phyloP scores from a whole-genome alignment of 2,329 filamentous ascomycete genomes.

The Neofusicoccum laricinum region DNA sequence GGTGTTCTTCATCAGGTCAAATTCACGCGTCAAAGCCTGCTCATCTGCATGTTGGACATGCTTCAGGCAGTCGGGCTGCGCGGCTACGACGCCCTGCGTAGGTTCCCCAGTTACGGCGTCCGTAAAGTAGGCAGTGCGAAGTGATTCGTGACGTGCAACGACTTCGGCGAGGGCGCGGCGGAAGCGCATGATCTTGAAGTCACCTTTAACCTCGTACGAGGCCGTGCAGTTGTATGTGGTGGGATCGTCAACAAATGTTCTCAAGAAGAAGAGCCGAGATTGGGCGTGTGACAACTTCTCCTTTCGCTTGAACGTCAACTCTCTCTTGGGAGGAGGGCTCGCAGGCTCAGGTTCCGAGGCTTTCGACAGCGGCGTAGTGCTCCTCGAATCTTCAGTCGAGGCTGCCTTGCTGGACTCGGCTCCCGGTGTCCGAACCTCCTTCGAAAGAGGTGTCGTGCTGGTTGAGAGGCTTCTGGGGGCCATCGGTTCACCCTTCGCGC shows the following conservation, averaged over 20 bases:
- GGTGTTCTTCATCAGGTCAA: slow-evolving; percentile 23
- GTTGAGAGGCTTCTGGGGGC: too few species aligned
- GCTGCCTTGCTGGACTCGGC: too few species aligned
- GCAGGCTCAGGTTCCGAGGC: too few species aligned
- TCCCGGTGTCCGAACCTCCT: too few species aligned
- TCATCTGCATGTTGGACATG: not conserved
- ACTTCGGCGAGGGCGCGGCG: slow-evolving; percentile 31
- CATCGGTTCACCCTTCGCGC: too few species aligned
- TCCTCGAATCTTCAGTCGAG: too few species aligned
- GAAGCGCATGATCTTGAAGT: slow-evolving; percentile 22
- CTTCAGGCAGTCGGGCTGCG: too few species aligned
- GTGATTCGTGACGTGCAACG: slow-evolving; percentile 30
- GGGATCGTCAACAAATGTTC: slow-evolving; percentile 33
- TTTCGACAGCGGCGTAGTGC: too few species aligned
- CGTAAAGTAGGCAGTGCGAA: slow-evolving; percentile 33
- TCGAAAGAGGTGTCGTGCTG: too few species aligned
- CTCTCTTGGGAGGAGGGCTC: not conserved
- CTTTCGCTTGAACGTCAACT: not conserved
- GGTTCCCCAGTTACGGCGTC: slow-evolving; percentile 21
- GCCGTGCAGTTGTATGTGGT: slow-evolving; percentile 42
- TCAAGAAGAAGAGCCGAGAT: slow-evolving; percentile 43
- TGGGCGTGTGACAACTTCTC: slow-evolving; percentile 40
- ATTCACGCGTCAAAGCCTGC: slow-evolving; percentile 23
- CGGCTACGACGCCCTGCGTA: slow-evolving; percentile 20
- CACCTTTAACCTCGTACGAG: slow-evolving; percentile 31